These are phyloP conservation scores for Drosera spatulata DNA, from an alignment of 179 eudicot genomes.

Conservation along the genomic window DNA sequence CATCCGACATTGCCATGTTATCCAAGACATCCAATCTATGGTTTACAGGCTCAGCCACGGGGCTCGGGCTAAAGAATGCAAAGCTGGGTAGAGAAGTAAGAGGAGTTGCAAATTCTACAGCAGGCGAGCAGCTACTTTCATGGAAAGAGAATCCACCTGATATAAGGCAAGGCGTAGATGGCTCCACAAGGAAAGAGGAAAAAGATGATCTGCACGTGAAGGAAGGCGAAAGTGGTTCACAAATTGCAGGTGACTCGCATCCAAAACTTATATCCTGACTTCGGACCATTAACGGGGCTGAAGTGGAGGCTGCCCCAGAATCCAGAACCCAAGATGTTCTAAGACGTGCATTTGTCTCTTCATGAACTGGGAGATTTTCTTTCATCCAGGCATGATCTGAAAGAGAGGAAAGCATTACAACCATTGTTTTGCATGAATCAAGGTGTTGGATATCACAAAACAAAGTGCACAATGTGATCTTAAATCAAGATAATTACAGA, in stretches of 20 bases:
- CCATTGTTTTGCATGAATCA: too few species aligned
- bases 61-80: constrained; percentile 47
- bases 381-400: constrained; percentile 60
- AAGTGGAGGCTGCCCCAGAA: constrained; percentile 21
- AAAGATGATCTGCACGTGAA: constrained; percentile 63
- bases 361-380: constrained; percentile 18
- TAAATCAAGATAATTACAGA: too few species aligned
- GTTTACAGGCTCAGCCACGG: constrained; percentile 19
- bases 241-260: constrained; percentile 22
- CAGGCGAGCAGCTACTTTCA: constrained; percentile 23
- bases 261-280: constrained; percentile 43
- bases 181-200: constrained; percentile 41
- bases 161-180: constrained; percentile 23
- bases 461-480: too few species aligned
- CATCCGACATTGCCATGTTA: constrained; percentile 7
- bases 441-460: too few species aligned
- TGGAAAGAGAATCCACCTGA: constrained; percentile 35
- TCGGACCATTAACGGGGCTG: constrained; percentile 26
- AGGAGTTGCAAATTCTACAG: constrained; percentile 35
- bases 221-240: constrained; percentile 36
- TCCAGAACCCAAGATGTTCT: constrained; percentile 20
- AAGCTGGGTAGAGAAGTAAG: constrained; percentile 73
- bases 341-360: constrained; percentile 13
- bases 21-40: constrained; percentile 15
- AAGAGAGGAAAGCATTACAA: background rate